A percentile compares a stretch with the other conserved stretches of the same genome.
These are phyloP conservation scores for Tuber calosporum DNA, from an alignment of 495 filamentous ascomycete species.

Conservation along the genomic window DNA sequence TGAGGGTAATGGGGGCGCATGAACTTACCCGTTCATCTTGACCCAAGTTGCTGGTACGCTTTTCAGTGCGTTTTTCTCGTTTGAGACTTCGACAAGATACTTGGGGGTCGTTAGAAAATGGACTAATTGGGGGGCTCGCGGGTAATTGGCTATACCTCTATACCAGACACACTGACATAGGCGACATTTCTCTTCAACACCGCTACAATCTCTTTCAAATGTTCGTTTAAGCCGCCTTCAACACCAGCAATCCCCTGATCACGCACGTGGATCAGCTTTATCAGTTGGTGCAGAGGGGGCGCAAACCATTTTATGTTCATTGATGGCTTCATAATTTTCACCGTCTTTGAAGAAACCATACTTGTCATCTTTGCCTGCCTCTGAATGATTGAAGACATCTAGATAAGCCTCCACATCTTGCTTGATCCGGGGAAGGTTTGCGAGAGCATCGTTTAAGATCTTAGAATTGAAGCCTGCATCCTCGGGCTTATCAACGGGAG, in stretches of 20 bases:
- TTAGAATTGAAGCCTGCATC: conserved; percentile 68
- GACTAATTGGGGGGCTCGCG: not conserved
- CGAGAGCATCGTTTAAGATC: conserved; percentile 65
- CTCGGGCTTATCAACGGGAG: conserved; percentile 54
- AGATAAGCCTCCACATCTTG: conserved; percentile 64
- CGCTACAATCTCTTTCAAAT: conserved; percentile 64
- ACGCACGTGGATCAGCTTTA: conserved; percentile 5
- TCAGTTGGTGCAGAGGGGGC: not conserved
- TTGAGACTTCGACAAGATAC: conserved; percentile 86
- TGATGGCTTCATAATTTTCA: conserved; percentile 52
- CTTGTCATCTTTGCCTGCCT: conserved; percentile 81
- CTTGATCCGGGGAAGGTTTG: conserved; percentile 66
- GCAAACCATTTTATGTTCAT: conserved; percentile 63
- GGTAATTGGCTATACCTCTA: conserved; percentile 50
- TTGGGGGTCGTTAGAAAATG: conserved; percentile 5
- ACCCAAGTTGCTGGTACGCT: conserved; percentile 86
- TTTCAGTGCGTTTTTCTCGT: conserved; percentile 60
- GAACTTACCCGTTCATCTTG: conserved; percentile 64
- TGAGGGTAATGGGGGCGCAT: not conserved
- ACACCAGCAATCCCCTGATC: conserved; percentile 70
- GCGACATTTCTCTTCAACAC: conserved; percentile 61
- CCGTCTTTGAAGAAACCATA: conserved; percentile 86
- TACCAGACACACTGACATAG: conserved; percentile 75
- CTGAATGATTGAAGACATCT: conserved; percentile 76
- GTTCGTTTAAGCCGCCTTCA: conserved; percentile 74